These are phyloP conservation scores for Pichia pseudocactophila DNA, from an alignment of 805 yeast genomes.

Conservation along the genomic window DNA sequence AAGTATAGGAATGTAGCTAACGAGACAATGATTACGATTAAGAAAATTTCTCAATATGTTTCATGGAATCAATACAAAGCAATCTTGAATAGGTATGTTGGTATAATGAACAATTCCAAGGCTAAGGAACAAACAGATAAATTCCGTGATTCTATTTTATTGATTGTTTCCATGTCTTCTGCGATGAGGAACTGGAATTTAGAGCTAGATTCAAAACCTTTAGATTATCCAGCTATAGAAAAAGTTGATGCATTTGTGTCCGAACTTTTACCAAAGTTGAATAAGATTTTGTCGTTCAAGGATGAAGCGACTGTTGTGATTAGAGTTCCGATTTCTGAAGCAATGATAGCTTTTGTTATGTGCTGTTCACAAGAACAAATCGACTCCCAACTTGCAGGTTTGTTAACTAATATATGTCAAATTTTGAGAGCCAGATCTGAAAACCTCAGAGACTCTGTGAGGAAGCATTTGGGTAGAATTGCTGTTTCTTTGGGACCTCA, in stretches of 20 bases:
- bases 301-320: slow-evolving; percentile 71
- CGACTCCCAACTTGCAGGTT: slow-evolving; percentile 62
- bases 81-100: slow-evolving; percentile 56
- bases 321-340: slow-evolving; percentile 76
- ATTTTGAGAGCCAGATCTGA: slow-evolving; percentile 78
- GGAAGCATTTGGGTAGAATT: slow-evolving; percentile 65
- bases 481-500: slow-evolving; percentile 58
- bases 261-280: slow-evolving; percentile 55
- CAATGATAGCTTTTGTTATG: slow-evolving; percentile 57
- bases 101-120: slow-evolving; percentile 17
- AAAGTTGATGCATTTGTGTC: slow-evolving; percentile 41
- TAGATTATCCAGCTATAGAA: slow-evolving; percentile 29
- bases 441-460: slow-evolving; percentile 77
- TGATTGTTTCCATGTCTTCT: slow-evolving; percentile 49
- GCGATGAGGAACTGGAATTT: slow-evolving; percentile 27
- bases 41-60: slow-evolving; percentile 45
- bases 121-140: slow-evolving; percentile 28
- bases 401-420: slow-evolving; percentile 81
- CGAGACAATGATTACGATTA: slow-evolving; percentile 58
- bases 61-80: slow-evolving; percentile 80
- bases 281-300: slow-evolving; percentile 49
- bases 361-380: slow-evolving; percentile 52
- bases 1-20: slow-evolving; percentile 52
- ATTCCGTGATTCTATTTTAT: slow-evolving; percentile 47
- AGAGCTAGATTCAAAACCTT: slow-evolving; percentile 13